phyloP scores from a whole-genome alignment of 2,329 filamentous ascomycete genomes.

The Botrytis elliptica region DNA sequence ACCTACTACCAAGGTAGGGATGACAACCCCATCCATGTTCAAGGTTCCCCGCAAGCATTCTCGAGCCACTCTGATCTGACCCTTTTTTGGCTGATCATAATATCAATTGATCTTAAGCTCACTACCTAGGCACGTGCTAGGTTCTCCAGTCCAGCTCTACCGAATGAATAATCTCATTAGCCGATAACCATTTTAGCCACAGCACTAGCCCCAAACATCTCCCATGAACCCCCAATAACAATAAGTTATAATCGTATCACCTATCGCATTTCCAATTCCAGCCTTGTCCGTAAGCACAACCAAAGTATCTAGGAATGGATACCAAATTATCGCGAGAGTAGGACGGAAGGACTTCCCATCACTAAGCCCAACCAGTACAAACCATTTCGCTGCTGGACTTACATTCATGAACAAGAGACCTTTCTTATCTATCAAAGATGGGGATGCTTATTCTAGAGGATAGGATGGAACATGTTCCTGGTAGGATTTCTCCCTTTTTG shows the following conservation, averaged over 20 bases:
- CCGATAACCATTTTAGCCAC: slow-evolving; percentile 5
- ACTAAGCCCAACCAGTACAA: background rate
- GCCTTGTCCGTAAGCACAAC: background rate
- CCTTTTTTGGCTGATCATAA: background rate
- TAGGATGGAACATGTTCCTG: slow-evolving; percentile 66
- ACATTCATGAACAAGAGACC: background rate
- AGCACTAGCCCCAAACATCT: background rate
- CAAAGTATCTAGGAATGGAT: background rate
- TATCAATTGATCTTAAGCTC: background rate
- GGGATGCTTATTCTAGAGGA: slow-evolving; percentile 67
- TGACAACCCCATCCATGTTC: background rate
- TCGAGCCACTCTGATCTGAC: background rate
- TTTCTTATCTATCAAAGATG: slow-evolving; percentile 25
- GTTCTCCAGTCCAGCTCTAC: no score
- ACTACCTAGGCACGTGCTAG: no score
- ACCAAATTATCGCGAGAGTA: background rate
- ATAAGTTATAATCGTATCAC: background rate
- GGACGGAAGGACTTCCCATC: background rate
- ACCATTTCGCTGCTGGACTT: background rate
- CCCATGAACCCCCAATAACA: background rate
- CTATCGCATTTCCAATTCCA: background rate
- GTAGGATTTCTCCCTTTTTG: slow-evolving; percentile 46
- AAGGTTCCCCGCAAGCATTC: background rate
- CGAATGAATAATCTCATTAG: background rate
- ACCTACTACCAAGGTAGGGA: background rate